Evolutionary conservation across 2,329 filamentous ascomycete species (phyloP), one percentile per base, ranked within the genome.

Genomic region (Stachybotrys chlorohalonatus): DNA sequence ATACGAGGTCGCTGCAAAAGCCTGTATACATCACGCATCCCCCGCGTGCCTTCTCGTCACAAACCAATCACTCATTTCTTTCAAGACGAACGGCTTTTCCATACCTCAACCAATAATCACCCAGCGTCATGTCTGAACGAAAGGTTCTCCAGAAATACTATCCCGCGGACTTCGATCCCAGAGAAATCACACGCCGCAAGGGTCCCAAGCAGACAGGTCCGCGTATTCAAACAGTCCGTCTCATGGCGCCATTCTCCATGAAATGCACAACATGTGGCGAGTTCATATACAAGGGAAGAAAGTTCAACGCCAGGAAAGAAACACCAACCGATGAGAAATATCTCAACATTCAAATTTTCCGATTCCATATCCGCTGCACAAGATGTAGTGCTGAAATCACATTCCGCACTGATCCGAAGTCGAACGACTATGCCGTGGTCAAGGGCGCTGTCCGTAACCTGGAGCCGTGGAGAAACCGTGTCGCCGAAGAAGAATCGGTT

Each of bases 221-320:
- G 0, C 90, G 90, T 62, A 80, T 90, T 8, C 90, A 95, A 65
- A 90, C 87, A 0, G 91, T 97, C 53, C 86, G 92, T 49, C 78
- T 97, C 39, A 96, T 96, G 90, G 73, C 63, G 48, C 69, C 69
- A 1, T 73, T 73, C 53, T 66, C 64, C 2, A 70, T 73, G 68
- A 73, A 73, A 42, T 79, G 76, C 60, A 72, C 70, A 2, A 70
- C 70, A 1, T 80, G 78, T 57, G 77, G 76, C 57, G 89, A 95
- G 72, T 96, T 87, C 75, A 94, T 95, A 66, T 93, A 95, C 78
- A 90, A 90, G 63, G 92, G 92, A 0, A 84, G 92, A 57, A 97
- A 96, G 66, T 97, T 97, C 80, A 97, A 97, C 73, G 87, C 90
- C 3, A 82, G 90, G 42, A 99, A 99, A 67, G 91, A 96, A 67